Percentiles rank a stretch among this genome's conserved stretches.
Evolutionary conservation across 78 protist genomes (phyloP).

Genomic region (Cavenderia fasciculata): DNA sequence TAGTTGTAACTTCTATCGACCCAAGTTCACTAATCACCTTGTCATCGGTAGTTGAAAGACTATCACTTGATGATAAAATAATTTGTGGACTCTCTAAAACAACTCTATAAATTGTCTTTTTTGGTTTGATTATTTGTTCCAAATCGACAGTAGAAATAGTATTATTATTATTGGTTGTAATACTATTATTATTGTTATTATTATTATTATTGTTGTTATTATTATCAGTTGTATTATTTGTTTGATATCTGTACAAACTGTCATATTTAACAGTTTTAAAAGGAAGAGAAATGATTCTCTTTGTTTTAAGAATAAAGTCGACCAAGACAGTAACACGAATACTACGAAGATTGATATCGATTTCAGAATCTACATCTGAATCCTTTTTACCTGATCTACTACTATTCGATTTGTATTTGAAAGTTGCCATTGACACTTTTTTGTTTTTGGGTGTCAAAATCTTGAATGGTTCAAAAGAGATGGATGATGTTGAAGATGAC

Average conservation of each 20-base stretch:
- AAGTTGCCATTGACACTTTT: conserved; percentile 61
- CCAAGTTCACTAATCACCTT: conserved; percentile 59
- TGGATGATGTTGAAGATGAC: no score
- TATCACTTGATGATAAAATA: conserved; percentile 46
- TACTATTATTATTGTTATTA: background rate
- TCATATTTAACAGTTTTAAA: conserved; percentile 75
- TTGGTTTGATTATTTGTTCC: conserved; percentile 2
- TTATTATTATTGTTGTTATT: background rate
- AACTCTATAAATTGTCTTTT: conserved; percentile 39
- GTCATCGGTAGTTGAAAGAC: conserved; percentile 45
- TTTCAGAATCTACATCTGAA: conserved; percentile 26
- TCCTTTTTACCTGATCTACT: background rate
- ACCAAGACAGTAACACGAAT: conserved; percentile 60
- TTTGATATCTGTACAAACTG: conserved; percentile 47
- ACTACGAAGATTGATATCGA: conserved; percentile 33
- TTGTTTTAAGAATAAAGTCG: conserved; percentile 51
- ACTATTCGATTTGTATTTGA: conserved; percentile 23
- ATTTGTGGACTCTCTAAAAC: conserved; percentile 64
- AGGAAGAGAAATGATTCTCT: conserved; percentile 26
- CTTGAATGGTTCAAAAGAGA: conserved; percentile 42
- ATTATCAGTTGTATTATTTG: background rate
- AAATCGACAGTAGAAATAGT: background rate
- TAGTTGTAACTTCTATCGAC: conserved; percentile 35
- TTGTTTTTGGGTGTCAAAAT: conserved; percentile 53
- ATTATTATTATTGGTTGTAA: background rate